Evolutionary conservation across 1,139 yeast species (phyloP), one percentile per base, ranked within the genome.

Genomic region (Candida smagusa): DNA sequence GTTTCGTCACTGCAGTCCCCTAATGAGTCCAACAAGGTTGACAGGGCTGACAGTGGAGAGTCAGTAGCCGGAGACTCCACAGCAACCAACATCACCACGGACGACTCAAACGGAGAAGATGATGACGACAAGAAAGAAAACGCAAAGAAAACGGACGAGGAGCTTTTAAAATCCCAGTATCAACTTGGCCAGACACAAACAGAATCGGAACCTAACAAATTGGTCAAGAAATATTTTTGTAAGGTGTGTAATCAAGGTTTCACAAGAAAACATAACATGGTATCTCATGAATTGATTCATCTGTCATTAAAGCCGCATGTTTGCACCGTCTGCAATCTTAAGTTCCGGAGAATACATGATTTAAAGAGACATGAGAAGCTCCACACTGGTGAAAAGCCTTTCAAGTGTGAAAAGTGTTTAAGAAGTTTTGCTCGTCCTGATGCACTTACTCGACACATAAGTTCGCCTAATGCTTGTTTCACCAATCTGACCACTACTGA

Each of bases 321-420:
- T 21, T 86, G 95, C 57, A 50, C 72, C n/a, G 72, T 74, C 11
- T 86, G 95, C 52, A 65, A 72, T 40, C 64, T 76, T 35, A 74
- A 71, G 48, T 86, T 86, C 54, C 71, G 94, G 42, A 68, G 95
- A 30, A 73, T 79, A 28, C 92, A 85, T 55, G 95, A 86, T 56
- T 67, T 85, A 48, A 83, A 80, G 53, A 68, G 95, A 32, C 95
- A 86, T 53, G 77, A 77, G 45, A 82, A 81, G 55, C 66, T 82
- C 26, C 95, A 86, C 53, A 77, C 89, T 0, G 92, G 92, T 28
- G 88, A 79, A 48, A 80, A 77, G 54, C 90, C 92, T 1, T 82
- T 65, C 53, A 60, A 58, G 25, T 85, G 95, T 58, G 63, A 60
- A 7, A 64, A 65, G 38, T 86, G 95, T 58, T 75, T 77, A 9